phyloP scores from a whole-genome alignment of 2,329 filamentous ascomycete genomes.

The Microdochium nivale region DNA sequence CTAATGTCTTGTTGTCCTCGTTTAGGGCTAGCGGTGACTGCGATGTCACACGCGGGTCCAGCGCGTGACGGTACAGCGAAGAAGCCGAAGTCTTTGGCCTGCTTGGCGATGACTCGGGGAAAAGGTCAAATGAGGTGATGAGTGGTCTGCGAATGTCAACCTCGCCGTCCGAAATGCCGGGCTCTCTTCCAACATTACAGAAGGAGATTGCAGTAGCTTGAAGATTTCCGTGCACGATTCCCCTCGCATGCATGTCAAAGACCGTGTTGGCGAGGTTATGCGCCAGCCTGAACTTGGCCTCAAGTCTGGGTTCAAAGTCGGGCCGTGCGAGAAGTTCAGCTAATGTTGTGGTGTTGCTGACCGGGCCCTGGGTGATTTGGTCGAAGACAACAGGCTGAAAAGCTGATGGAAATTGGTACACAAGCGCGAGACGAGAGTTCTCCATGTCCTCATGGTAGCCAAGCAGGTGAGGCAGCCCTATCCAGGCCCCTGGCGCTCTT shows the following conservation, averaged over 20 bases:
- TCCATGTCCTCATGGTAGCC: conserved; percentile 70
- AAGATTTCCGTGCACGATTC: conserved; percentile 64
- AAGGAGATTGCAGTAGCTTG: conserved; percentile 61
- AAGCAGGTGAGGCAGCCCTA: conserved; percentile 50
- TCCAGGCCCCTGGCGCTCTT: conserved; percentile 46
- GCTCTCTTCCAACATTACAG: conserved; percentile 35
- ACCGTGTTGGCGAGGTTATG: conserved; percentile 65
- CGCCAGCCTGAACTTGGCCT: conserved; percentile 69
- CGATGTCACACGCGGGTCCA: conserved; percentile 45
- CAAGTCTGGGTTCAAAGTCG: conserved; percentile 55
- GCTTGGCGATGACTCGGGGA: conserved; percentile 34
- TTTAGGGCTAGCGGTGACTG: conserved; percentile 38
- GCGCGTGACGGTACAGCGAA: conserved; percentile 56
- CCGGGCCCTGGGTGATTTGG: conserved; percentile 36
- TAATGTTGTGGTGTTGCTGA: conserved; percentile 44
- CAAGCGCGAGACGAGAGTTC: conserved; percentile 60
- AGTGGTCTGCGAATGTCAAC: conserved; percentile 61
- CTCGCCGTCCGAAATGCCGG: conserved; percentile 31
- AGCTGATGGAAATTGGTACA: conserved; percentile 63
- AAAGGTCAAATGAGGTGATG: conserved; percentile 67
- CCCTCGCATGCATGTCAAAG: conserved; percentile 62
- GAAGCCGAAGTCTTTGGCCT: conserved; percentile 14
- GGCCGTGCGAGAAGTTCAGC: conserved; percentile 42
- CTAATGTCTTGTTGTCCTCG: conserved; percentile 49
- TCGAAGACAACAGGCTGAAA: conserved; percentile 52